Percentiles rank a stretch among this genome's conserved stretches.
These are phyloP conservation scores for Taiwanofungus camphoratus DNA, from an alignment of 1,284 basidiomycete genomes.

Conservation along the genomic window DNA sequence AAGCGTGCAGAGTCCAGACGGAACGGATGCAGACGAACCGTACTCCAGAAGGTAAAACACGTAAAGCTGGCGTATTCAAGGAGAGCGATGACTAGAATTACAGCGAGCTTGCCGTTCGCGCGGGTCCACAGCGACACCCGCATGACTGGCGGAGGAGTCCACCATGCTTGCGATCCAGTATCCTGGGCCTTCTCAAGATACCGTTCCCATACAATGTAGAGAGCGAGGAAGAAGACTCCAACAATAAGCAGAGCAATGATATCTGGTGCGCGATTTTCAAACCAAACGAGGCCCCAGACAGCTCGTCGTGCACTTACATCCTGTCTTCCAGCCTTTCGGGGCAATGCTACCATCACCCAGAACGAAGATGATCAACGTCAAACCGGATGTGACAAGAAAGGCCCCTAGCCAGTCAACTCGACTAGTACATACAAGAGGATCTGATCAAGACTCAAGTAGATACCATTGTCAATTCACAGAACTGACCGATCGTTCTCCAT, in stretches of 20 bases:
- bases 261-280: slow-evolving; percentile 30
- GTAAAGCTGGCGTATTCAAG: slow-evolving; percentile 65
- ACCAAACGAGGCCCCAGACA: background rate
- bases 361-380: slow-evolving; percentile 77
- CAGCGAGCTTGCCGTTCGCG: slow-evolving; percentile 57
- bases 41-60: slow-evolving; percentile 50
- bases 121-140: slow-evolving; percentile 63
- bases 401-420: slow-evolving; percentile 84
- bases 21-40: slow-evolving; percentile 34
- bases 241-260: slow-evolving; percentile 60
- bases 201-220: slow-evolving; percentile 68
- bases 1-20: no score
- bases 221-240: slow-evolving; percentile 51
- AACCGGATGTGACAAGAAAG: slow-evolving; percentile 65
- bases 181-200: slow-evolving; percentile 46
- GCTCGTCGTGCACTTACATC: slow-evolving; percentile 44
- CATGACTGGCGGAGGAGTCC: slow-evolving; percentile 66
- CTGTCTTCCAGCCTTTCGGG: slow-evolving; percentile 64
- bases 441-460: background rate
- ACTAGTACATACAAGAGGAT: slow-evolving; percentile 14
- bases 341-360: slow-evolving; percentile 72
- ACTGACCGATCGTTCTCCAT: slow-evolving; percentile 36
- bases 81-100: slow-evolving; percentile 64
- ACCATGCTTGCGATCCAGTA: slow-evolving; percentile 18
- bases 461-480: background rate